A percentile compares a stretch with the other conserved stretches of the same genome.
Conservation (phyloP, 257 asterid species). For the Solanum pimpinellifolium region DNA sequence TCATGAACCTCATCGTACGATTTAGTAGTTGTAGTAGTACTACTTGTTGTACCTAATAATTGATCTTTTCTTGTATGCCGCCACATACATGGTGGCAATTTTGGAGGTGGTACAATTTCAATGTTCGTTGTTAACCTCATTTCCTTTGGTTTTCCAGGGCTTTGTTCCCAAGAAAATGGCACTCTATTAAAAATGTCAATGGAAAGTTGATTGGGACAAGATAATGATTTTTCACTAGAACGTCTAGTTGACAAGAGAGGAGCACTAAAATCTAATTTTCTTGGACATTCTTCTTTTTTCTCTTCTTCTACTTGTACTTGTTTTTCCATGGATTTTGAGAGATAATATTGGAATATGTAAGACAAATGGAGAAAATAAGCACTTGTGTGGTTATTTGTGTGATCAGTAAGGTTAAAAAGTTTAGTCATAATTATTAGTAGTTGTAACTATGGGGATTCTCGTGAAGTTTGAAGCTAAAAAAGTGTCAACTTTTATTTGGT, state of each 20-base stretch:
- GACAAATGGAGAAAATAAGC: not conserved
- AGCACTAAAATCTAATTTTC: slow-evolving; percentile 51
- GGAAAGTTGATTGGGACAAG: not conserved
- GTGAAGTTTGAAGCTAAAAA: slow-evolving; percentile 33
- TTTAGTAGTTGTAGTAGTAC: not conserved
- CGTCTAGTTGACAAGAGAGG: slow-evolving; percentile 61
- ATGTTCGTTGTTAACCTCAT: not conserved
- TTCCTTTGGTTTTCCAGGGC: slow-evolving; percentile 67
- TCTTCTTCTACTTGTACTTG: slow-evolving; percentile 13
- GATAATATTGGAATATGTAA: not conserved
- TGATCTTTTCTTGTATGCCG: slow-evolving; percentile 16
- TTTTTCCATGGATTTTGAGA: slow-evolving; percentile 24
- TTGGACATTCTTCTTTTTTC: slow-evolving; percentile 18
- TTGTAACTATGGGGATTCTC: slow-evolving; percentile 46
- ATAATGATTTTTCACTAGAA: slow-evolving; percentile 1
- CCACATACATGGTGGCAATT: slow-evolving; percentile 47
- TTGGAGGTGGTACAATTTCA: slow-evolving; percentile 18
- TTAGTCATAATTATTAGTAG: slow-evolving; percentile 21
- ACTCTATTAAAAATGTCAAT: slow-evolving; percentile 24
- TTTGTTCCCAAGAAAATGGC: slow-evolving; percentile 76
- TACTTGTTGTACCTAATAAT: not conserved
- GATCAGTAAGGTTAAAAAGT: not conserved
- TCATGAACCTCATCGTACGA: not conserved
- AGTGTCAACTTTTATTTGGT: not conserved
- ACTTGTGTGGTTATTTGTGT: not conserved